A percentile compares a stretch with the other conserved stretches of the same genome.
These are phyloP conservation scores for Pyrenopolyporus hunteri DNA, from an alignment of 495 filamentous ascomycete species.

Conservation along the genomic window DNA sequence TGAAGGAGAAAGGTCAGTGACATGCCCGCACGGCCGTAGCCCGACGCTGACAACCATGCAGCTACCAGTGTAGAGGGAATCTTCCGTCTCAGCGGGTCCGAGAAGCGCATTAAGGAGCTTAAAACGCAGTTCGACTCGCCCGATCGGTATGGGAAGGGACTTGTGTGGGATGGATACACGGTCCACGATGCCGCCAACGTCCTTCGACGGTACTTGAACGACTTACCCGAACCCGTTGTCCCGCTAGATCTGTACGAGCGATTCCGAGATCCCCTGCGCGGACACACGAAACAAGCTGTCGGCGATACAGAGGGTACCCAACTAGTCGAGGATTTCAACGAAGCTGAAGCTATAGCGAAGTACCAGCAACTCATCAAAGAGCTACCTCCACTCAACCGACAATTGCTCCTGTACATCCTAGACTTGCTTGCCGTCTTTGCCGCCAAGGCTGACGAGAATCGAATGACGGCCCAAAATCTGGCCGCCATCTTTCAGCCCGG, in stretches of 20 bases:
- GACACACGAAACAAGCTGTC: conserved; percentile 75
- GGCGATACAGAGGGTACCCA: conserved; percentile 63
- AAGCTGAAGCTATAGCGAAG: conserved; percentile 72
- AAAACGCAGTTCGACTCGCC: conserved; percentile 91
- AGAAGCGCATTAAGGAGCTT: conserved; percentile 96
- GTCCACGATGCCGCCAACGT: conserved; percentile 99
- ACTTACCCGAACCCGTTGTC: conserved; percentile 94
- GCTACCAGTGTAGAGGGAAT: conserved; percentile 97
- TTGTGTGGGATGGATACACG: conserved; percentile 97
- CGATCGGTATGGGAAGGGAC: conserved; percentile 93
- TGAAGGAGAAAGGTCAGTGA: conserved; percentile 94
- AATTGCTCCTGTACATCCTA: conserved; percentile 94
- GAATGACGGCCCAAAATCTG: conserved; percentile 93
- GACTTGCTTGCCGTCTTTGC: conserved; percentile 98
- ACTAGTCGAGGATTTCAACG: conserved; percentile 72
- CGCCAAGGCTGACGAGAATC: conserved; percentile 94
- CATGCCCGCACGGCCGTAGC: background rate
- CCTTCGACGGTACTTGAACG: conserved; percentile 91
- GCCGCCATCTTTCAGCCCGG: conserved; percentile 99
- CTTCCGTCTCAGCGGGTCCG: conserved; percentile 94
- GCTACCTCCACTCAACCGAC: conserved; percentile 90
- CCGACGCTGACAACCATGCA: conserved; percentile 49
- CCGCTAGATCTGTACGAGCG: conserved; percentile 91
- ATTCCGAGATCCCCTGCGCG: conserved; percentile 83
- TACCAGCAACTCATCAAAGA: conserved; percentile 94